Base-by-base conservation (phyloP, 1,284 basidiomycete genomes). In the Rhodofomes roseus region DNA sequence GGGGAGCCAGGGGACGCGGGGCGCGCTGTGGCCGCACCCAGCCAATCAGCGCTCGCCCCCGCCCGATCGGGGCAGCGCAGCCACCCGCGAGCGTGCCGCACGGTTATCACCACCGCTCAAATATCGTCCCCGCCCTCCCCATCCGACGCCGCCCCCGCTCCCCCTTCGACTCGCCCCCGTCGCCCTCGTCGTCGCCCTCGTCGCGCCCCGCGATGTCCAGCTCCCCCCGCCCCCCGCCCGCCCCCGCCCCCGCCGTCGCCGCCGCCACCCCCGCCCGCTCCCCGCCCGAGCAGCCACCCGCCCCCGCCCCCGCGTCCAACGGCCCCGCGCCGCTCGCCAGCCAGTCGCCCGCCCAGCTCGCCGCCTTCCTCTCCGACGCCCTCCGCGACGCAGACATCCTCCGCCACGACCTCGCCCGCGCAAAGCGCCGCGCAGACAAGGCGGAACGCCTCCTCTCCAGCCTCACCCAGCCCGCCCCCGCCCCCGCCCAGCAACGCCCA, bases 311-410 rank as follows among this genome's bases (percentile, higher is more conserved):
- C 62, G 50, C 56, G 27, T 59, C 59, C 55, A 62, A 64, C 51
- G 55, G 60, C 37, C 46, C 40, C 18, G 14, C 63, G 18, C 62
- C 54, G 20, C 46, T 58, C 41, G 54, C 64, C 36, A 57, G 61
- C 55, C 57, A 59, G 36, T 60, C 64, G 36, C 76, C 80, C 62
- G 72, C 82, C 1, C 78, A 82, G 60, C 83, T 89, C 65, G 84
- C 86, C 16, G 66, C 74, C 5, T 76, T 88, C 41, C 83, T 88
- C 68, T 69, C 81, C 6, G 74, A 77, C 29, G 76, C 79, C 55
- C 81, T 81, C 63, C 74, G 73, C 61, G 83, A 88, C 55, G 68
- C 73, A 50, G 86, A 87, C 14, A 16, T 57, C 22, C 77, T 87
- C 48, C 75, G 77, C 37, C 76, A 74, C 54, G 84, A 89, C 62